These are phyloP conservation scores for Blastobotrys capitulatus DNA, from an alignment of 1,139 yeast species.

Conservation along the genomic window DNA sequence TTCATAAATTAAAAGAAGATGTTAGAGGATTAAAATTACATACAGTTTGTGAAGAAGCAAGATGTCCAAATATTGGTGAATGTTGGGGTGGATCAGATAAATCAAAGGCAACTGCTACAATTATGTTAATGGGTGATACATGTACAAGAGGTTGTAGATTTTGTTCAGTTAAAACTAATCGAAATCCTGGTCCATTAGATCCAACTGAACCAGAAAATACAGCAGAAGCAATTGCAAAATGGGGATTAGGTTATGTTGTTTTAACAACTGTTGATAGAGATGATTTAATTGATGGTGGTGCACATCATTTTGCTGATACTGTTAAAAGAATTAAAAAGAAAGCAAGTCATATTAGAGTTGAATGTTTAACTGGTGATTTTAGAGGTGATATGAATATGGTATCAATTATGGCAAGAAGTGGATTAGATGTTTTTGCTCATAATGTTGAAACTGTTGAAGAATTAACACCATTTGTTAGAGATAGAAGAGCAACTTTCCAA, in stretches of 20 bases:
- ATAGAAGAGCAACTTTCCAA: slow-evolving; percentile 91
- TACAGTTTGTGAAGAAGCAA: slow-evolving; percentile 97
- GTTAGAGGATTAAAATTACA: slow-evolving; percentile 83
- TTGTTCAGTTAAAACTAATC: slow-evolving; percentile 91
- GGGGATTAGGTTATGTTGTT: slow-evolving; percentile 99
- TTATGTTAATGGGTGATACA: slow-evolving; percentile 97
- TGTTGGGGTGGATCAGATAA: slow-evolving; percentile 98
- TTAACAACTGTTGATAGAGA: slow-evolving; percentile 97
- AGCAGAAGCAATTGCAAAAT: slow-evolving; percentile 93
- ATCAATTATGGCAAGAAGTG: slow-evolving; percentile 71
- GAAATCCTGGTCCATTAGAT: slow-evolving; percentile 84
- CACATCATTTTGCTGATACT: slow-evolving; percentile 84
- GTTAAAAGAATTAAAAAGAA: slow-evolving; percentile 77
- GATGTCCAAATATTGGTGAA: slow-evolving; percentile 98
- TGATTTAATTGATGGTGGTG: slow-evolving; percentile 90
- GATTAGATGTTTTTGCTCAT: slow-evolving; percentile 95
- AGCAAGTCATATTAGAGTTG: slow-evolving; percentile 89
- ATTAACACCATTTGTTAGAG: slow-evolving; percentile 91
- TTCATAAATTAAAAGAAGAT: slow-evolving; percentile 74
- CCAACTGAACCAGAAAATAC: slow-evolving; percentile 97
- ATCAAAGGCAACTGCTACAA: slow-evolving; percentile 97
- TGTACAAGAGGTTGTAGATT: slow-evolving; percentile 98
- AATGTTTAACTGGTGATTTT: slow-evolving; percentile 92
- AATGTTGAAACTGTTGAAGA: slow-evolving; percentile 95
- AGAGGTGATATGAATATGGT: slow-evolving; percentile 84